Base-by-base conservation (phyloP, 2,329 filamentous ascomycete species). In the Beauveria sp. region DNA sequence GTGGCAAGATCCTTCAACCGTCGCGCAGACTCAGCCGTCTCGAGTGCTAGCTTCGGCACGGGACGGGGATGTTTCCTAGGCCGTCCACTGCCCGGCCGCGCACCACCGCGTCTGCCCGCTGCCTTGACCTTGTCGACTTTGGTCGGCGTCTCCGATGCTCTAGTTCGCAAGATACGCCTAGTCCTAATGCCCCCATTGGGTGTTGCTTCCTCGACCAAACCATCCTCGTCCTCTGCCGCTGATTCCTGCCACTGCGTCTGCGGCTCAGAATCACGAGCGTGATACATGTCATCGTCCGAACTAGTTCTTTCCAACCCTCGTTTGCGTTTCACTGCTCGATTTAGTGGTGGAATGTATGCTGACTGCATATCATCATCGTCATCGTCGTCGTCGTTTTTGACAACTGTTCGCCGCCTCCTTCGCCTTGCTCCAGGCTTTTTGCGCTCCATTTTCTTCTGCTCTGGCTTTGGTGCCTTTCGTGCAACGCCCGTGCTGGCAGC, bases 1-100 rank as follows among this genome's bases (percentile, higher is more conserved):
- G 38, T 49, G 14, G 46, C 34, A n/a, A 20, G 30, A 22, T 52
- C 38, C n/a, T 22, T 18, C n/a, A 30, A 4, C n/a, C 34, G 40
- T 38, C 43, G 38, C 20, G 20, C 4, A 10, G 56, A 8, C 8
- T 58, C n/a, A 24, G 50, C 38, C 38, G 26, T 45, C 26, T 46
- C 40, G 30, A 10, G 18, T 3, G 18, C 24, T 42, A 65, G 55
- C 58, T 69, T 70, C 9, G 65, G 65, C 22, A 60, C 64, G 18
- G 64, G 63, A 47, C 70, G 70, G 38, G 72, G 73, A 45, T 75
- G 72, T 66, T 75, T 75, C 66, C 74, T 73, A 68, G 74, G 74
- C 51, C 74, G 69, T 30, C 74, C 74, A 62, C 74, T 75, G 12
- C 74, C 73, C 5, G 74, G 74, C 51, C 73, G 69, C 34, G 73